phyloP scores from a whole-genome alignment of 345 rosid genomes.

The Triadica sebifera region DNA sequence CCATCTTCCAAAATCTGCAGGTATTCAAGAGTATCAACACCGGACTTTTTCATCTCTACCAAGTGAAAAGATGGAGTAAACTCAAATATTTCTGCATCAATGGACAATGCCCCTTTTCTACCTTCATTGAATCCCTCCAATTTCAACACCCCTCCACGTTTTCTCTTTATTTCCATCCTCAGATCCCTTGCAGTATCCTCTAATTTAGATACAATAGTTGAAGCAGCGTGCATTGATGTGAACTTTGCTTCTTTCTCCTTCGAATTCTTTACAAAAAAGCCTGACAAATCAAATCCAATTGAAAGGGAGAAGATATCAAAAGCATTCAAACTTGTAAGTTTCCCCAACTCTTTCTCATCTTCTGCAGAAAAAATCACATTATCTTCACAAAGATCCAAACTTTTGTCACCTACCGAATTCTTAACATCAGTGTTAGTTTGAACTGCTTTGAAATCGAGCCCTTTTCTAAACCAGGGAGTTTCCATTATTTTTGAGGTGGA shows the following conservation, averaged over 20 bases:
- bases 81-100: constrained; percentile 22
- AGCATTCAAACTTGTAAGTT: constrained; percentile 18
- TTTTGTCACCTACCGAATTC: too few relatives aligned
- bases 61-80: constrained; percentile 22
- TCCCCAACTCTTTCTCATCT: constrained; percentile 10
- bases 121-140: constrained; percentile 3
- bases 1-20: constrained; percentile 9
- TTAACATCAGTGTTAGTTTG: too few relatives aligned
- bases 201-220: constrained; percentile 17
- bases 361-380: background rate
- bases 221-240: constrained; percentile 19
- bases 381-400: too few relatives aligned
- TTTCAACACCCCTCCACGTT: constrained; percentile 14
- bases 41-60: constrained; percentile 21
- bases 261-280: constrained; percentile 4
- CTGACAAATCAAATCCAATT: constrained; percentile 20
- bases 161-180: constrained; percentile 15
- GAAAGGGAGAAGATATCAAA: constrained; percentile 26
- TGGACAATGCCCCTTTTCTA: constrained; percentile 17
- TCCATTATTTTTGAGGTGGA: constrained; percentile 17
- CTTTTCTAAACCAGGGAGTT: constrained; percentile 20
- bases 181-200: constrained; percentile 17
- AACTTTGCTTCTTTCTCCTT: constrained; percentile 18
- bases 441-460: background rate
- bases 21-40: constrained; percentile 16